These are phyloP conservation scores for Lyophyllum semitale DNA, from an alignment of 768 basidiomycete species.

Conservation along the genomic window DNA sequence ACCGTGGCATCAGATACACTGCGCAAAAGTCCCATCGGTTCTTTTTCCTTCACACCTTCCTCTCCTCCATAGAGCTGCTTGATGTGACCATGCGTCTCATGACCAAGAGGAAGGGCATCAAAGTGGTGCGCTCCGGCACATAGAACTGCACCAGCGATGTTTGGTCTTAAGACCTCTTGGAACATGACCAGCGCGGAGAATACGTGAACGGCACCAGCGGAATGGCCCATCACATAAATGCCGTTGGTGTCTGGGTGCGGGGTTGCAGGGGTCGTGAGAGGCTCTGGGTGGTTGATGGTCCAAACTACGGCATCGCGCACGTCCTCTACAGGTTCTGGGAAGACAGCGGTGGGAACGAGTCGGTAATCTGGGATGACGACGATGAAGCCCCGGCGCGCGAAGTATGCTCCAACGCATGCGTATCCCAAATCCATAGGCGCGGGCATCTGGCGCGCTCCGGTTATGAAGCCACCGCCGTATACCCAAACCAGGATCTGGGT, in stretches of 20 bases:
- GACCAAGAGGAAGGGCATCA: conserved; percentile 21
- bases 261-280: conserved; percentile 28
- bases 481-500: conserved; percentile 61
- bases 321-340: conserved; percentile 57
- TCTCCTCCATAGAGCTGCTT: conserved; percentile 40
- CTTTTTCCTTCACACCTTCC: conserved; percentile 35
- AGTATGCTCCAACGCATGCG: conserved; percentile 59
- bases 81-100: conserved; percentile 27
- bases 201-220: conserved; percentile 57
- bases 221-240: conserved; percentile 59
- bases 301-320: conserved; percentile 61
- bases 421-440: conserved; percentile 54
- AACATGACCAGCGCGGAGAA: conserved; percentile 45
- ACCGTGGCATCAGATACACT: conserved; percentile 35
- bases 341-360: conserved; percentile 57
- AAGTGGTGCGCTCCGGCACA: conserved; percentile 48
- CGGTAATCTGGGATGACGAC: conserved; percentile 73
- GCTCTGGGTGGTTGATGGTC: conserved; percentile 39
- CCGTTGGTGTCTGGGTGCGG: conserved; percentile 39
- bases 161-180: conserved; percentile 28
- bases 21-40: conserved; percentile 43
- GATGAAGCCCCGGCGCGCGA: conserved; percentile 57
- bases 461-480: conserved; percentile 67
- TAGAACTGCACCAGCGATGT: conserved; percentile 47
- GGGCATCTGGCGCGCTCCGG: conserved; percentile 49